Percentiles rank a stretch among this genome's conserved stretches.
These are phyloP conservation scores for Arthrobotrys entomopaga DNA, from an alignment of 2,329 filamentous ascomycete genomes.

Conservation along the genomic window DNA sequence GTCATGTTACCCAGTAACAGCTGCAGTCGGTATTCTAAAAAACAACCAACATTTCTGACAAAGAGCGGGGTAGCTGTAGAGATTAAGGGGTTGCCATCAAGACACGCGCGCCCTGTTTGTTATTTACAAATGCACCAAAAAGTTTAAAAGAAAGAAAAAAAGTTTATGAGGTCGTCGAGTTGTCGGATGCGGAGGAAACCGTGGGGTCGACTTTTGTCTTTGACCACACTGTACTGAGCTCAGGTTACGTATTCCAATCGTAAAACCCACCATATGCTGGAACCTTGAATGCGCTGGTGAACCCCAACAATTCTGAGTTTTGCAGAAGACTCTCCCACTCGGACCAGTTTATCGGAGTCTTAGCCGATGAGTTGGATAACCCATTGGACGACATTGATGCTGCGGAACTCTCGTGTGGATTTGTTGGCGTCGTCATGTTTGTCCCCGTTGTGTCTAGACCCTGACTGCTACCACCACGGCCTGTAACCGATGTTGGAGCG, in stretches of 20 bases:
- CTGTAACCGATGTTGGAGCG: neutral
- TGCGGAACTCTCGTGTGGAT: conserved; percentile 5
- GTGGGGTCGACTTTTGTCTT: too few relatives aligned
- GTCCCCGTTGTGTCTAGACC: conserved; percentile 5
- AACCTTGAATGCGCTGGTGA: conserved; percentile 31
- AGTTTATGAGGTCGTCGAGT: too few relatives aligned
- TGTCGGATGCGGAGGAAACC: too few relatives aligned
- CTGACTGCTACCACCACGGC: neutral
- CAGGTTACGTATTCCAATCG: neutral
- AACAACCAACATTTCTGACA: conserved; percentile 6
- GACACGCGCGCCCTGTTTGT: neutral
- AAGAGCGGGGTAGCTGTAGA: neutral
- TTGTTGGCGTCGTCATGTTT: conserved; percentile 20
- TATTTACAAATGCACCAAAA: conserved; percentile 8
- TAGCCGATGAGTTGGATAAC: conserved; percentile 9
- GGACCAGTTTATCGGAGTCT: conserved; percentile 52
- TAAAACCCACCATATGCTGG: conserved; percentile 12
- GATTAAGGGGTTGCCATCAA: neutral
- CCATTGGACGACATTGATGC: conserved; percentile 23
- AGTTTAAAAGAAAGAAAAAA: neutral
- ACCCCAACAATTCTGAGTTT: conserved; percentile 48
- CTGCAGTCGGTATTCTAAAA: neutral
- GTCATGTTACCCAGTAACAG: too few relatives aligned
- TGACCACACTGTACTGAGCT: too few relatives aligned
- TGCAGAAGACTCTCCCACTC: conserved; percentile 50